Percentiles rank a stretch among this genome's conserved stretches.
phyloP scores from a whole-genome alignment of 345 rosid genomes.

The Aegle marmelos region DNA sequence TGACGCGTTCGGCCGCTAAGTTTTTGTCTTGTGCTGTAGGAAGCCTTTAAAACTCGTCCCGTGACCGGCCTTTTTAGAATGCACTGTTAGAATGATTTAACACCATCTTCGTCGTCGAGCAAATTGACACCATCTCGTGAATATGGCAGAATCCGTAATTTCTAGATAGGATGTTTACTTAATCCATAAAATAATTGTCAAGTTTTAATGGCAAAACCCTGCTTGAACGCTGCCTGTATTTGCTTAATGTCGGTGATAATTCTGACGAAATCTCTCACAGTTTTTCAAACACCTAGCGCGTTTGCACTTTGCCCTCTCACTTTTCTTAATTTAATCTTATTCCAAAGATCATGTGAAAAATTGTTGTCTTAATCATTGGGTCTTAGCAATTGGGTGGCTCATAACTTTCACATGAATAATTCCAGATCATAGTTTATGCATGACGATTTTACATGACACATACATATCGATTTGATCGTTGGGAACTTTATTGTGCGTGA shows the following conservation, averaged over 20 bases:
- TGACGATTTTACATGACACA: neutral
- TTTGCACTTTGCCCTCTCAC: neutral
- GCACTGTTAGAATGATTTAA: slow-evolving; percentile 2
- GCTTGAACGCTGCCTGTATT: neutral
- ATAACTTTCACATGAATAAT: neutral
- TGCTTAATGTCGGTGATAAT: neutral
- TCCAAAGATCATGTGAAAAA: neutral
- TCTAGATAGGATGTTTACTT: neutral
- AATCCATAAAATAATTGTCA: neutral
- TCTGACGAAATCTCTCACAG: neutral
- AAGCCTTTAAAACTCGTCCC: neutral
- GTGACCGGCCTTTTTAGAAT: neutral
- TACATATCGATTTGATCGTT: neutral
- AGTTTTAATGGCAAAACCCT: neutral
- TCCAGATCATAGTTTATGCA: neutral
- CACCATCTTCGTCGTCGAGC: slow-evolving; percentile 11
- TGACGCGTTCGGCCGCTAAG: slow-evolving; percentile 15
- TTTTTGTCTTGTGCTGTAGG: neutral
- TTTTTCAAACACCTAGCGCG: neutral
- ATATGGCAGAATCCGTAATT: slow-evolving; percentile 14
- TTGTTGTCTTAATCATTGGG: neutral
- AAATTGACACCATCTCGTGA: slow-evolving; percentile 16
- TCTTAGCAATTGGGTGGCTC: neutral
- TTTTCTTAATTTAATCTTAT: neutral
- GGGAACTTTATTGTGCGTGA: neutral